A percentile compares a stretch with the other conserved stretches of the same genome.
phyloP scores from a whole-genome alignment of 345 rosid species.

The Populus simonii region DNA sequence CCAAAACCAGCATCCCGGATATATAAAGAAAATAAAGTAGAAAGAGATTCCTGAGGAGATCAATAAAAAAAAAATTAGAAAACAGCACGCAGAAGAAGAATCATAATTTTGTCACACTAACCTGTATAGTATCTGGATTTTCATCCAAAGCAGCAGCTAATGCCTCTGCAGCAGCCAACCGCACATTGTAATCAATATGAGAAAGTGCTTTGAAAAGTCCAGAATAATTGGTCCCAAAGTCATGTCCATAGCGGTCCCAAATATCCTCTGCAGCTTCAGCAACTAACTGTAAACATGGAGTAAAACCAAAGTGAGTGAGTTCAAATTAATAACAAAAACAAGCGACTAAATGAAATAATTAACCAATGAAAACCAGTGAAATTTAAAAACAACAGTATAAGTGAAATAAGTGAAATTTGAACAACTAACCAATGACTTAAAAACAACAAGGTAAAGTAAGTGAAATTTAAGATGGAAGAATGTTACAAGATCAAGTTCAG shows the following conservation, averaged over 20 bases:
- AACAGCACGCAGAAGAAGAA: slow-evolving; percentile 7
- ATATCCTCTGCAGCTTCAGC: slow-evolving; percentile 91
- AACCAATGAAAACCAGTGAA: too few species aligned
- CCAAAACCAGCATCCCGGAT: slow-evolving; percentile 62
- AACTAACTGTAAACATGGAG: slow-evolving; percentile 54
- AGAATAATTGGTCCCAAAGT: slow-evolving; percentile 86
- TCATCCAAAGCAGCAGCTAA: slow-evolving; percentile 97
- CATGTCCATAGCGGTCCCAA: slow-evolving; percentile 93
- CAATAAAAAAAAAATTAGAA: slow-evolving; percentile 21
- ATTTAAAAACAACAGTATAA: too few species aligned
- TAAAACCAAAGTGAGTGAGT: background rate
- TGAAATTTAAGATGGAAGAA: too few species aligned
- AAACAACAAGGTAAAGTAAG: too few species aligned
- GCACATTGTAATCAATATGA: slow-evolving; percentile 77
- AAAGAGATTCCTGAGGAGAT: slow-evolving; percentile 72
- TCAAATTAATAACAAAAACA: background rate
- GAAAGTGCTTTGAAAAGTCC: slow-evolving; percentile 84
- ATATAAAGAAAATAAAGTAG: slow-evolving; percentile 83
- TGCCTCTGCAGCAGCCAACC: slow-evolving; percentile 93
- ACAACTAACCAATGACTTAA: too few species aligned
- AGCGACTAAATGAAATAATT: background rate
- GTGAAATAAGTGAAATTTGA: too few species aligned
- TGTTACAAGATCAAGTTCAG: too few species aligned
- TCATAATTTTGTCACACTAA: slow-evolving; percentile 22
- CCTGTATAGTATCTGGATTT: slow-evolving; percentile 80